Evolutionary conservation across 371 early-diverging fungal species (phyloP), one percentile per base, ranked within the genome.

Genomic region (Fennellomyces sp.): DNA sequence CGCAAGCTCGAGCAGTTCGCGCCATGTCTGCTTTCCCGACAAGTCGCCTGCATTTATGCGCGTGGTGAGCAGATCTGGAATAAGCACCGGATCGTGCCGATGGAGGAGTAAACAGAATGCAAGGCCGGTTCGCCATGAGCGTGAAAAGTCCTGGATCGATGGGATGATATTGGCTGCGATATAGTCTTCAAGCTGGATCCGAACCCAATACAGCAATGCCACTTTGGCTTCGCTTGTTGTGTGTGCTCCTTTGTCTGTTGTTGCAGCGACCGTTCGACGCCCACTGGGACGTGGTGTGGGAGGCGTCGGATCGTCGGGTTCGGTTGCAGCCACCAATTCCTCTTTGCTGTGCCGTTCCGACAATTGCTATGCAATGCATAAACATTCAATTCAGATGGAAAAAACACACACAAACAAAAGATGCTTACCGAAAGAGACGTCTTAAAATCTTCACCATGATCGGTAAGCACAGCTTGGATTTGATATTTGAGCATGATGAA

Each of bases 401-500:
- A 3, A 8, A 45, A 45, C n/a, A n/a, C n/a, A n/a, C n/a, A n/a
- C n/a, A n/a, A n/a, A n/a, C n/a, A n/a, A n/a, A n/a, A n/a, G n/a
- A n/a, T n/a, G 27, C 66, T 68, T 69, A 73, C 76, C 35, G 69
- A 48, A 38, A 76, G 47, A 0, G 74, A 75, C 7, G 63, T 59
- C 15, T 64, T 39, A 47, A 61, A 76, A 49, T 80, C 73, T 13
- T 80, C 76, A 21, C 73, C 76, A 55, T 80, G 73, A 21, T 76
- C 76, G 23, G 71, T 72, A 30, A 80, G 61, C 38, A 82, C 75
- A n/a, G 76, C 73, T 49, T 84, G 85, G 39, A 88, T 75, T 49
- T 87, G 84, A 63, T 89, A 90, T 48, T 83, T 79, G 47, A 89
- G 76, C 75, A 94, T 93, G 59, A 95, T 79, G 29, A 89, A 80